Evolutionary conservation across 345 rosid species (phyloP).

Genomic region (Populus ilicifolia): DNA sequence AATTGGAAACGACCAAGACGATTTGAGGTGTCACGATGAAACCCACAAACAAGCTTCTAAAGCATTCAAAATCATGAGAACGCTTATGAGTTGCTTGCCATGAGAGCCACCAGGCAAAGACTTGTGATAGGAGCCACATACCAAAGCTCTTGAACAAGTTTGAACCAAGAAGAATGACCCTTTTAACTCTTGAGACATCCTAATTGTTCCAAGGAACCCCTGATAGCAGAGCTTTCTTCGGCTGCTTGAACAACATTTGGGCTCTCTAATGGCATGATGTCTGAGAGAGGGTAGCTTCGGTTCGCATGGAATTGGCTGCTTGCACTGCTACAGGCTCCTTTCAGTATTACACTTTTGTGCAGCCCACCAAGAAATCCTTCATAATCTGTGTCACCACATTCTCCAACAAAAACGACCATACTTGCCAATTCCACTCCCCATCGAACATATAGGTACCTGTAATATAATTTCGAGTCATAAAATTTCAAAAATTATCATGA

Average conservation of each 20-base stretch:
- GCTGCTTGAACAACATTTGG: constrained; percentile 56
- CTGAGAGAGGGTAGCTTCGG: constrained; percentile 77
- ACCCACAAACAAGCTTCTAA: background rate
- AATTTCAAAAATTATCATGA: background rate
- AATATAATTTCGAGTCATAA: constrained; percentile 1
- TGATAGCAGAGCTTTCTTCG: constrained; percentile 41
- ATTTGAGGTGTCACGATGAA: background rate
- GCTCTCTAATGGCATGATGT: constrained; percentile 70
- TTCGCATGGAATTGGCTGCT: constrained; percentile 53
- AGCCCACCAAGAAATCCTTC: constrained; percentile 88
- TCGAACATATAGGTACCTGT: constrained; percentile 83
- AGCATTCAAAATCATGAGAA: background rate
- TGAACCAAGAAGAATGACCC: background rate
- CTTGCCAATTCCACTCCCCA: constrained; percentile 87
- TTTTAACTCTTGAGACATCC: constrained; percentile 29
- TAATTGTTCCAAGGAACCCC: constrained; percentile 52
- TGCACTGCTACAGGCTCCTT: constrained; percentile 56
- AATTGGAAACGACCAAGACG: background rate
- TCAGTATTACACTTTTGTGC: constrained; percentile 70
- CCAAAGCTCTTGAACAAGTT: background rate
- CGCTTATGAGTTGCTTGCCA: background rate
- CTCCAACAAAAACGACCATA: constrained; percentile 85
- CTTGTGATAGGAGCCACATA: background rate
- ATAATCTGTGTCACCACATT: constrained; percentile 90
- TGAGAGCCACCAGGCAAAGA: background rate